Evolutionary conservation across 352 stramenopile genomes (phyloP).

Genomic region (Pythium apleroticum): DNA sequence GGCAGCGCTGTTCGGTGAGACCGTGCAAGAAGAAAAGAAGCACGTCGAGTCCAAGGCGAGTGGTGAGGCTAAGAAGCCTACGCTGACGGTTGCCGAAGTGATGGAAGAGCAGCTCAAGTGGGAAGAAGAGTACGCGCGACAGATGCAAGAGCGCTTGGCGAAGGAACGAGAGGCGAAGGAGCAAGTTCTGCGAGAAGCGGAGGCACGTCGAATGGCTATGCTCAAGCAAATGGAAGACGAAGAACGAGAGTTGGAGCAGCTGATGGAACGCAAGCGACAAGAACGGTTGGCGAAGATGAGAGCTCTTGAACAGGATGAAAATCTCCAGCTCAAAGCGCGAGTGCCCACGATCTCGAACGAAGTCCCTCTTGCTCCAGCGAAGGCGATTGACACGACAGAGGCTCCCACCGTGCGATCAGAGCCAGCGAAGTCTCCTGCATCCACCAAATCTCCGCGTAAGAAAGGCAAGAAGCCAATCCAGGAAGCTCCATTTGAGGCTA

Average conservation of each 20-base stretch:
- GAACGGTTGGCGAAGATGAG: slow-evolving; percentile 56
- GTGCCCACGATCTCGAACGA: background rate
- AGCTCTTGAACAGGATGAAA: slow-evolving; percentile 37
- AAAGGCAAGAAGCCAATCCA: background rate
- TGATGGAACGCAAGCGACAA: slow-evolving; percentile 65
- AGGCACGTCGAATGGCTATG: slow-evolving; percentile 49
- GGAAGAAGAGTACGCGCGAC: slow-evolving; percentile 58
- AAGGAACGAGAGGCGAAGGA: slow-evolving; percentile 59
- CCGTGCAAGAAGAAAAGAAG: slow-evolving; percentile 5
- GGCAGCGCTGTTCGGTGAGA: slow-evolving; percentile 25
- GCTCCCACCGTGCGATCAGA: background rate
- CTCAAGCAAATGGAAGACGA: slow-evolving; percentile 75
- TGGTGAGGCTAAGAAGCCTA: background rate
- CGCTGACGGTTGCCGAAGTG: slow-evolving; percentile 34
- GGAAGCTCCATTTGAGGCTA: background rate
- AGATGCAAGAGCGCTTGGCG: slow-evolving; percentile 45
- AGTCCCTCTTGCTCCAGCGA: background rate
- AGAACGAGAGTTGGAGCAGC: slow-evolving; percentile 59
- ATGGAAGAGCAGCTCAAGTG: slow-evolving; percentile 58
- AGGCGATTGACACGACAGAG: background rate
- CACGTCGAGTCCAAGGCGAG: background rate
- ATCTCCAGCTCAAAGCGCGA: background rate
- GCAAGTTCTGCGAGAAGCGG: slow-evolving; percentile 43
- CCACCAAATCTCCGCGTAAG: slow-evolving; percentile 3
- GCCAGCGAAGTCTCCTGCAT: background rate